phyloP scores from a whole-genome alignment of 345 rosid genomes.

The Nasturtium officinale region DNA sequence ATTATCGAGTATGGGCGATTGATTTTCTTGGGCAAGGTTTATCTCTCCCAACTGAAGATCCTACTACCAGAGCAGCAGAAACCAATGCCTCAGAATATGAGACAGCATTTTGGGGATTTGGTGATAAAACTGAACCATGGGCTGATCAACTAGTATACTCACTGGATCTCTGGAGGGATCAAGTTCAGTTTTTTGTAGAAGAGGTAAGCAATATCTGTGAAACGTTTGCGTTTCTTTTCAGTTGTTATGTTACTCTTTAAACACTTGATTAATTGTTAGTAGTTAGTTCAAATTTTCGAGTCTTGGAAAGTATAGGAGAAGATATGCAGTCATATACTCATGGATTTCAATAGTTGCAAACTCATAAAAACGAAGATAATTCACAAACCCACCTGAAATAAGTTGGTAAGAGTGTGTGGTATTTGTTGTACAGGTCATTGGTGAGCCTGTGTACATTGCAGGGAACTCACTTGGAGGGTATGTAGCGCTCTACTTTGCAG shows the following conservation, averaged over 20 bases:
- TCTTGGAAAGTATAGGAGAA: background rate
- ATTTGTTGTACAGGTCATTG: conserved; percentile 61
- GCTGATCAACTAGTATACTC: conserved; percentile 78
- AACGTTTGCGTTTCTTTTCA: background rate
- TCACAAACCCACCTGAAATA: background rate
- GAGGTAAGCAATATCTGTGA: conserved; percentile 52
- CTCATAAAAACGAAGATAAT: too few species aligned
- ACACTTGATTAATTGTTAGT: background rate
- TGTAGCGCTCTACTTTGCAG: conserved; percentile 85
- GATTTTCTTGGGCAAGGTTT: conserved; percentile 96
- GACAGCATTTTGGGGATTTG: conserved; percentile 75
- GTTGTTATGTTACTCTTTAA: background rate
- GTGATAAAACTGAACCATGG: conserved; percentile 80
- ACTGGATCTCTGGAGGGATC: conserved; percentile 85
- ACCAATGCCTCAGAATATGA: conserved; percentile 35
- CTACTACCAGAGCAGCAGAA: conserved; percentile 50
- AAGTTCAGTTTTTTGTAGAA: conserved; percentile 73
- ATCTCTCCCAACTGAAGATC: conserved; percentile 80
- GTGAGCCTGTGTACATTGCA: conserved; percentile 86
- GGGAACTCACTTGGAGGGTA: conserved; percentile 97
- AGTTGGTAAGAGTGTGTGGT: conserved; percentile 8
- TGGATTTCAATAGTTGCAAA: too few species aligned
- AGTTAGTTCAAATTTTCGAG: background rate
- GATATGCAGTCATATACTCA: background rate
- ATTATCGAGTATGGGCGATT: conserved; percentile 89